Percentiles rank a stretch among this genome's conserved stretches.
phyloP scores from a whole-genome alignment of 768 basidiomycete species.

The Cystobasidium ongulense region DNA sequence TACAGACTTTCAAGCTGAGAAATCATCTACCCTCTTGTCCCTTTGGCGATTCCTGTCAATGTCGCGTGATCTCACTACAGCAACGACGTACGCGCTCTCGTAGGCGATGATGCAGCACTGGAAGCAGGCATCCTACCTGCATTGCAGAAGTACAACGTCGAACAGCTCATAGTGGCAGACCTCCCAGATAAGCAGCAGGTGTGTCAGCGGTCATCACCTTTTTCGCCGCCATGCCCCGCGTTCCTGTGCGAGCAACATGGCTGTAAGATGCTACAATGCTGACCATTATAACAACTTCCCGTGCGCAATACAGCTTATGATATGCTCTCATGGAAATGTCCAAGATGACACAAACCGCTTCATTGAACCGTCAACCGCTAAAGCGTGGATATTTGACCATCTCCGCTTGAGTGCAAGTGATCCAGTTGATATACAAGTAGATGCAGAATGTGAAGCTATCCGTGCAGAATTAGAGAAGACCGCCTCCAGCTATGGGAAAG shows the following conservation, averaged over 20 bases:
- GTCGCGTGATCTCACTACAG: conserved; percentile 42
- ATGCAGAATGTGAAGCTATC: conserved; percentile 62
- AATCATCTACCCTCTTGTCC: background rate
- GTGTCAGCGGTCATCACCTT: conserved; percentile 39
- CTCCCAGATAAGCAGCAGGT: conserved; percentile 72
- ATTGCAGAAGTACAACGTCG: conserved; percentile 72
- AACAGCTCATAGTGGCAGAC: conserved; percentile 78
- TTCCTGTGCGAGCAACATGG: background rate
- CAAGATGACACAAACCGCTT: conserved; percentile 55
- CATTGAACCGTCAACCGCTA: conserved; percentile 71
- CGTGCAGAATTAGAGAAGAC: conserved; percentile 71
- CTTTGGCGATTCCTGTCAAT: background rate
- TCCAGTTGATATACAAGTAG: conserved; percentile 43
- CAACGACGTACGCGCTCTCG: conserved; percentile 73
- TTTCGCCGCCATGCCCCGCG: background rate
- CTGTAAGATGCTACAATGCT: too few species aligned
- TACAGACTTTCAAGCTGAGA: too few species aligned
- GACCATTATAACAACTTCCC: too few species aligned
- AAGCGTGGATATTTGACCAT: conserved; percentile 76
- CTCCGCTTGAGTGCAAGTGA: conserved; percentile 43
- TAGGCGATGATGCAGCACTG: conserved; percentile 75
- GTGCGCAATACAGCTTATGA: conserved; percentile 56
- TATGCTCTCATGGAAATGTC: conserved; percentile 56
- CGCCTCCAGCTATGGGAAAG: conserved; percentile 59
- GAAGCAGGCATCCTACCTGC: conserved; percentile 69